Percentiles rank a stretch among this genome's conserved stretches.
Evolutionary conservation across 768 basidiomycete species (phyloP).

Genomic region (Floccularia luteovirens): DNA sequence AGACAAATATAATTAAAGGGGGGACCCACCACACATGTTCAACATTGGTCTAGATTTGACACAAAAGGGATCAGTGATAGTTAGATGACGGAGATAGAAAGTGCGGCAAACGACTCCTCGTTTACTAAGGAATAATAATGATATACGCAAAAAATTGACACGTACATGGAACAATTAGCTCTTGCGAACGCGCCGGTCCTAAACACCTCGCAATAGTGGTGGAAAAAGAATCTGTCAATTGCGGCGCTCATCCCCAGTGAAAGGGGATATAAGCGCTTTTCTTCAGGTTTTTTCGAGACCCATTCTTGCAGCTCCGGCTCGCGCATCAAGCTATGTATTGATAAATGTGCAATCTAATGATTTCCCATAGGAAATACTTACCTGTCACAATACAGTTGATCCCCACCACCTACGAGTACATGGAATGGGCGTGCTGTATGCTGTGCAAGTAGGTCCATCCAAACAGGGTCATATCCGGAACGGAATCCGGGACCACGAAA

Average conservation of each 20-base stretch:
- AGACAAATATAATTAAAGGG: not conserved
- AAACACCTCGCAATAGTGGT: slow-evolving; percentile 84
- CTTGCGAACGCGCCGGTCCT: slow-evolving; percentile 85
- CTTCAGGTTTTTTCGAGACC: slow-evolving; percentile 54
- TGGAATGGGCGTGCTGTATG: slow-evolving; percentile 83
- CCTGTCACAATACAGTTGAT: slow-evolving; percentile 87
- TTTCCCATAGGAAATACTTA: slow-evolving; percentile 18
- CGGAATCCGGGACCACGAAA: slow-evolving; percentile 77
- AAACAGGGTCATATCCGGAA: slow-evolving; percentile 84
- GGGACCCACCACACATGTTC: slow-evolving; percentile 69
- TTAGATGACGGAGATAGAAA: not conserved
- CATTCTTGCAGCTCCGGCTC: slow-evolving; percentile 90
- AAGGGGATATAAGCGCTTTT: slow-evolving; percentile 51
- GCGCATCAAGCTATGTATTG: slow-evolving; percentile 50
- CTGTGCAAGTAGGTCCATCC: slow-evolving; percentile 84
- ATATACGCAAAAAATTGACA: slow-evolving; percentile 10
- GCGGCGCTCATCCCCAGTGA: slow-evolving; percentile 66
- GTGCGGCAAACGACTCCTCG: not conserved
- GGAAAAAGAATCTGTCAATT: slow-evolving; percentile 86
- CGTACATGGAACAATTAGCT: slow-evolving; percentile 87
- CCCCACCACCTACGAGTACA: slow-evolving; percentile 88
- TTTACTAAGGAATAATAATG: not conserved
- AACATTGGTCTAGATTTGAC: slow-evolving; percentile 59
- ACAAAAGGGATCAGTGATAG: no score
- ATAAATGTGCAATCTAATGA: slow-evolving; percentile 1